phyloP scores from a whole-genome alignment of 2,329 filamentous ascomycete species.

The Coccinonectria pachysandricola region DNA sequence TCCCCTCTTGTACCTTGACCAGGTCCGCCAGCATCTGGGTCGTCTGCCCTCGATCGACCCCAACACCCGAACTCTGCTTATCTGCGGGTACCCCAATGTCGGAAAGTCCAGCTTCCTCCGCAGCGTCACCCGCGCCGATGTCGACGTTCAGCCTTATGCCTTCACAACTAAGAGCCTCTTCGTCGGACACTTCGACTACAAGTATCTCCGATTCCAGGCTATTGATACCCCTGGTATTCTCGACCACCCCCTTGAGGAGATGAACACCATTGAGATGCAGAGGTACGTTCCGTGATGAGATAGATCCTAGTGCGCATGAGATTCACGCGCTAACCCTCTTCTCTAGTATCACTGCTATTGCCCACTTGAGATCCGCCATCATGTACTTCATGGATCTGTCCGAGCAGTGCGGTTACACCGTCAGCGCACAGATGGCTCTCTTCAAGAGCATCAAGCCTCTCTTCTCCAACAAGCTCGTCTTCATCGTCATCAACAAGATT shows the following conservation, averaged over 20 bases:
- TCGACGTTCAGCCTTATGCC: constrained; percentile 94
- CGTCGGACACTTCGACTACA: constrained; percentile 96
- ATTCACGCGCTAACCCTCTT: too few relatives aligned
- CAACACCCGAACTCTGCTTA: constrained; percentile 89
- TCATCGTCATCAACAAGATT: constrained; percentile 97
- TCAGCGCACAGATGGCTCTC: constrained; percentile 83
- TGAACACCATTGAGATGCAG: constrained; percentile 99
- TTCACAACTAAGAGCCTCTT: constrained; percentile 98
- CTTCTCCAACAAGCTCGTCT: constrained; percentile 95
- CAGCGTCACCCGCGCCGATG: constrained; percentile 86
- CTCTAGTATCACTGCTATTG: constrained; percentile 78
- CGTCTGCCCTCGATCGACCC: constrained; percentile 98
- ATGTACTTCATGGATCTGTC: constrained; percentile 98
- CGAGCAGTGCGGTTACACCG: constrained; percentile 92
- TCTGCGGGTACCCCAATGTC: constrained; percentile 95
- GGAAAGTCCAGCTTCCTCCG: constrained; percentile 94
- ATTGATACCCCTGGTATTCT: constrained; percentile 98
- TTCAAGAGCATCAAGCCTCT: constrained; percentile 96
- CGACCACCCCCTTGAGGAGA: constrained; percentile 95
- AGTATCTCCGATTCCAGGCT: constrained; percentile 52
- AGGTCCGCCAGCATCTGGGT: constrained; percentile 83
- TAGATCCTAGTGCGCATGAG: too few relatives aligned
- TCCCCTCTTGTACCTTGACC: constrained; percentile 87
- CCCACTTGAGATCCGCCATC: constrained; percentile 88
- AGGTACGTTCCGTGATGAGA: constrained; percentile 19